A percentile compares a stretch with the other conserved stretches of the same genome.
Evolutionary conservation across 2,329 filamentous ascomycete species (phyloP).

Genomic region (Epichloe uncinata): DNA sequence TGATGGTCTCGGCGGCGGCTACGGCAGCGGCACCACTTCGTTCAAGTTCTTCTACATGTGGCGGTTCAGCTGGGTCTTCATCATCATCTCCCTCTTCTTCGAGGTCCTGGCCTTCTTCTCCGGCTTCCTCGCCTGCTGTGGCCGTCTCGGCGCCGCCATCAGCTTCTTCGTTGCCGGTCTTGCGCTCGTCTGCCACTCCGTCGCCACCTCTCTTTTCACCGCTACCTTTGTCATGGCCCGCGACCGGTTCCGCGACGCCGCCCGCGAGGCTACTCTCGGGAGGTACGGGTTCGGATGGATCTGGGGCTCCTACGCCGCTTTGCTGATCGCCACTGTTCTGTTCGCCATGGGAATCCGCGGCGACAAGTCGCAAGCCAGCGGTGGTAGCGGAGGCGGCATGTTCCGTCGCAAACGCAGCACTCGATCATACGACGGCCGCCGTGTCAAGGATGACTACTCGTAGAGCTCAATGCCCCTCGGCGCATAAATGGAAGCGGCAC

Average conservation of each 20-base stretch:
- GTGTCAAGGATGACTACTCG: slow-evolving; percentile 59
- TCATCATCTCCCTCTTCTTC: slow-evolving; percentile 75
- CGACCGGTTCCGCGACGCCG: slow-evolving; percentile 45
- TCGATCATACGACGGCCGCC: slow-evolving; percentile 31
- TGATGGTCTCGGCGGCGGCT: slow-evolving; percentile 30
- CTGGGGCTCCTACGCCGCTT: slow-evolving; percentile 56
- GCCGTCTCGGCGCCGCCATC: slow-evolving; percentile 55
- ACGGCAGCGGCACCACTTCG: slow-evolving; percentile 42
- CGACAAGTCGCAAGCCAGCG: slow-evolving; percentile 24
- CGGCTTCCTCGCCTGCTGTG: slow-evolving; percentile 56
- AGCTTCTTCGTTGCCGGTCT: slow-evolving; percentile 42
- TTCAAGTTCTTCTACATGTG: slow-evolving; percentile 66
- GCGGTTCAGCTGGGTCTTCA: slow-evolving; percentile 87
- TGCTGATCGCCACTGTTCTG: slow-evolving; percentile 52
- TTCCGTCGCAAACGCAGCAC: slow-evolving; percentile 21
- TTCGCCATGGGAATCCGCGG: slow-evolving; percentile 51
- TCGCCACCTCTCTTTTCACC: slow-evolving; percentile 64
- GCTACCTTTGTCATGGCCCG: slow-evolving; percentile 56
- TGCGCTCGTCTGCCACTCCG: slow-evolving; percentile 55
- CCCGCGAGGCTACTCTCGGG: slow-evolving; percentile 48
- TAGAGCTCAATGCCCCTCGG: slow-evolving; percentile 19
- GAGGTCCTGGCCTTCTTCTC: slow-evolving; percentile 52
- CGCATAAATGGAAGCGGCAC: background rate
- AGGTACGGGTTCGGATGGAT: slow-evolving; percentile 61
- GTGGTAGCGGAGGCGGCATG: slow-evolving; percentile 10